Evolutionary conservation across 176 grass and related monocot genomes (phyloP), one percentile per base, ranked within the genome.

Genomic region (Pharus latifolius): DNA sequence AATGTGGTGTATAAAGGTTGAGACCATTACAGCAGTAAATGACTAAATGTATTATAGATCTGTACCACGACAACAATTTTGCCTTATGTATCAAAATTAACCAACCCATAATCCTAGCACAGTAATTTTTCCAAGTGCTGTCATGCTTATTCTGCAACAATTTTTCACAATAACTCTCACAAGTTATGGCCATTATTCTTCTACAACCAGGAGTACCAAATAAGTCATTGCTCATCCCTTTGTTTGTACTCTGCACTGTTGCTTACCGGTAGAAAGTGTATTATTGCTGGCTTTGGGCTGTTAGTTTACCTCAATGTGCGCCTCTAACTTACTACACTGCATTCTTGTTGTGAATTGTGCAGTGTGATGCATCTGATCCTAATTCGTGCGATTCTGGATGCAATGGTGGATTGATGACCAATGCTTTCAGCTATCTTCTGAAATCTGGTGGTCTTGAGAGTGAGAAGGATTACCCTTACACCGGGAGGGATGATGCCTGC

Each of bases 401-500:
- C 82, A 94, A 94, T 37, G 90, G 86, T 12, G 90, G 90, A 48
- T 76, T 94, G 38, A 94, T 94, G 90, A 94, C 90, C 23, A 67
- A 76, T 6, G 90, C 90, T 38, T 94, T 94, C 46, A 78, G 69
- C 70, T 89, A 94, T 76, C 78, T 94, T 64, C 33, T 83, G 68
- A 94, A 89, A 86, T 82, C 90, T 63, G 90, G 90, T 57, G 86
- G 90, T 5, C 90, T 94, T 69, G 90, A 94, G 65, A 82, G 83
- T 12, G 86, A 94, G 74, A 68, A 89, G 26, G 86, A 94, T 63
- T 94, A 94, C 57, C 90, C 90, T 25, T 94, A 94, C 71, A 81
- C 83, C 28, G 90, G 90, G 50, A 82, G 14, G 19, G 90, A 94
- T 49, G 64, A 72, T 44, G 70, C 69, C 43, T 94, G 90, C 79